Evolutionary conservation across 371 early-diverging fungal species (phyloP).

Genomic region (Rozella allomycis): DNA sequence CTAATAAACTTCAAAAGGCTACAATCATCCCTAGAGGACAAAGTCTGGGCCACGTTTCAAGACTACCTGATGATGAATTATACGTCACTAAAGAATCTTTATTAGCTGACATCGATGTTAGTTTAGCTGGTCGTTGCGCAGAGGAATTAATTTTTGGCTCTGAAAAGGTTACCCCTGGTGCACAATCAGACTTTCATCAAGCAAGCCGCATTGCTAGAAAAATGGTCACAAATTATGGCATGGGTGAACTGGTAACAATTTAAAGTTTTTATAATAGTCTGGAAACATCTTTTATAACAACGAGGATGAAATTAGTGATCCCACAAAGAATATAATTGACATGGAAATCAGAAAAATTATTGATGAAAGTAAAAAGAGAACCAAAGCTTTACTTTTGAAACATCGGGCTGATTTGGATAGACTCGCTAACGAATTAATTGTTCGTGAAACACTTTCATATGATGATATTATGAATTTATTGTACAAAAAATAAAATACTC

Average conservation of each 20-base stretch:
- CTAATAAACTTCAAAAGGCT: conserved; percentile 91
- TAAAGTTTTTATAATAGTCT: conserved; percentile 1
- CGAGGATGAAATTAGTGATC: conserved; percentile 27
- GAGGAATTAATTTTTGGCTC: conserved; percentile 82
- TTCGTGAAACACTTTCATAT: conserved; percentile 70
- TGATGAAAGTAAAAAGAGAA: conserved; percentile 30
- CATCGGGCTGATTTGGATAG: conserved; percentile 66
- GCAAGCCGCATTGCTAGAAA: conserved; percentile 73
- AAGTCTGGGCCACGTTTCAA: conserved; percentile 52
- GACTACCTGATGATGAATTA: conserved; percentile 43
- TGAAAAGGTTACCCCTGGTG: conserved; percentile 85
- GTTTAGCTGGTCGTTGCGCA: conserved; percentile 90
- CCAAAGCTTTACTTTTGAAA: conserved; percentile 37
- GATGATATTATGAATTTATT: conserved; percentile 73
- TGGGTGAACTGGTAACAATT: conserved; percentile 74
- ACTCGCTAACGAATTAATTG: conserved; percentile 74
- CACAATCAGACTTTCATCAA: conserved; percentile 66
- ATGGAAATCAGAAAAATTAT: conserved; percentile 51
- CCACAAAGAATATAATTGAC: conserved; percentile 59
- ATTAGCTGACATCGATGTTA: conserved; percentile 73
- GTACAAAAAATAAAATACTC: too few species aligned
- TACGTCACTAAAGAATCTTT: conserved; percentile 60
- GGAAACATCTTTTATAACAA: background rate
- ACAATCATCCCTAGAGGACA: conserved; percentile 91
- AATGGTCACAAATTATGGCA: conserved; percentile 81